Evolutionary conservation across 2,329 filamentous ascomycete genomes (phyloP), one percentile per base, ranked within the genome.

Genomic region (Pestalotiopsis sp.): DNA sequence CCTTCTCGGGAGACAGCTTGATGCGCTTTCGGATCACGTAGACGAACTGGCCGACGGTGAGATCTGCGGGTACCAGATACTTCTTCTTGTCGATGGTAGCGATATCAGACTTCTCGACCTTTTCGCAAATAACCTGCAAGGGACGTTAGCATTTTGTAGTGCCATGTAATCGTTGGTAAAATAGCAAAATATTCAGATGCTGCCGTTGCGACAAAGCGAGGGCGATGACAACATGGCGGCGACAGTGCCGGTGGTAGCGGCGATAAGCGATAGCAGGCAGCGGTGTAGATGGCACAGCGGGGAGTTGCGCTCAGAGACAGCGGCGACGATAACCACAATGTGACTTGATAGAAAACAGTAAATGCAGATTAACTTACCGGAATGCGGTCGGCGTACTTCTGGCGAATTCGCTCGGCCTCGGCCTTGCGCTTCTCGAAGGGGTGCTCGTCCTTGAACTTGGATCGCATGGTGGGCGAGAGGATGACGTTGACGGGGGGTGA

Each of bases 51-150:
- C 96, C 96, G 72, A 99, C 96, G 72, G 96, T 99, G 79, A 99
- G 90, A 80, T 99, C 96, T 76, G 96, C 94, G 14, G 96, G 96
- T 36, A 99, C 96, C 63, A 99, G 90, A 80, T 99, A 99, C 87
- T 99, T 99, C 91, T 99, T 99, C 92, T 99, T 99, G 86, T 99
- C 96, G 88, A 99, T 99, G 75, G 96, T 98, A 70, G 96, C 96
- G 77, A 99, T 99, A 81, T 99, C 96, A 71, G 93, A 97, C 87
- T 98, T 98, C 86, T 99, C 96, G 76, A 98, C 95, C 88, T 98
- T 98, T 85, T 98, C 96, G 88, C 96, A 99, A 81, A 99, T 99
- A 72, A 99, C 95, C 95, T 97, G 76, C 14, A 75, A 71, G 36
- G 38, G 23, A 25, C 41, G 41, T 25, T 58, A 57, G 67, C 64